Conservation (phyloP, 1,284 basidiomycete species). For the Microstroma glucosiphilum region DNA sequence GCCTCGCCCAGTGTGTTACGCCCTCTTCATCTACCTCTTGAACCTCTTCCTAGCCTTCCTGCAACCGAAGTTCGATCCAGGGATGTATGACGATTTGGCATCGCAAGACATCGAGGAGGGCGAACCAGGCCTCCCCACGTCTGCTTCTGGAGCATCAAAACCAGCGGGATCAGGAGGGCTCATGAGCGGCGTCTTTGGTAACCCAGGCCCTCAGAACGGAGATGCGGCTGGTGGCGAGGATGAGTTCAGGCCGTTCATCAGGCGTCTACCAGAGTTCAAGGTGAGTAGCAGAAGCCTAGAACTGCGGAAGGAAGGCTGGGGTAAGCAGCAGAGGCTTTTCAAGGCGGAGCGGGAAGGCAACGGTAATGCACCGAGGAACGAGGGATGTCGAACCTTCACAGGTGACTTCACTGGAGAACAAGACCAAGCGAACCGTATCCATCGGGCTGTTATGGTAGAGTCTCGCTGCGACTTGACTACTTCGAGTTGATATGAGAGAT, state of each 20-base stretch:
- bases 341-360: no score
- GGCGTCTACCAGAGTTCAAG: conserved; percentile 91
- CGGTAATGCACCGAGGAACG: no score
- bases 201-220: background rate
- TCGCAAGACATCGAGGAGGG: conserved; percentile 95
- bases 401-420: conserved; percentile 5
- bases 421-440: no score
- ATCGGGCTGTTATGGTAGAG: no score
- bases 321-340: no score
- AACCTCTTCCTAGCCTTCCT: conserved; percentile 74
- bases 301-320: no score
- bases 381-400: no score
- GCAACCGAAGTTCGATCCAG: conserved; percentile 92
- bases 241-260: conserved; percentile 70
- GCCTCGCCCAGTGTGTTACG: conserved; percentile 40
- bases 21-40: conserved; percentile 49
- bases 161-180: conserved; percentile 26
- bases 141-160: conserved; percentile 19
- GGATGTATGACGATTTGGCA: conserved; percentile 80
- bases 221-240: conserved; percentile 52
- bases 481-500: no score
- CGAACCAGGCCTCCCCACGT: conserved; percentile 56
- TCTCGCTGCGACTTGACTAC: no score
- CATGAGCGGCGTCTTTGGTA: conserved; percentile 46
- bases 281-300: conserved; percentile 55